Percentiles rank a stretch among this genome's conserved stretches.
Evolutionary conservation across 108 stramenopile genomes (phyloP).

Genomic region (Nitzschia sp.): DNA sequence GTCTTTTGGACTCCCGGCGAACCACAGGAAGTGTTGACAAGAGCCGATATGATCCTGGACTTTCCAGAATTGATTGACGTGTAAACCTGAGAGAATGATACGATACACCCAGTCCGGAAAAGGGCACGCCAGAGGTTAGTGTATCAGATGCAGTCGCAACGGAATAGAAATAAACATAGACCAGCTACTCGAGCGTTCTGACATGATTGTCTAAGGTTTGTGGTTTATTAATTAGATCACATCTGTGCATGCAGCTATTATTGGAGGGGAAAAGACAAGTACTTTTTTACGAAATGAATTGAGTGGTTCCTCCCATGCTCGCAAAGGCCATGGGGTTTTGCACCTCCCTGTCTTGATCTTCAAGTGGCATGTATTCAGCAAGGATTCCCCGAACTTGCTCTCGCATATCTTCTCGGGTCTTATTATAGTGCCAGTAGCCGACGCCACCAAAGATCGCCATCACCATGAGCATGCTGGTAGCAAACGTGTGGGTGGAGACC

Average conservation of each 20-base stretch:
- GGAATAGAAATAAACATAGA: no score
- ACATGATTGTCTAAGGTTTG: no score
- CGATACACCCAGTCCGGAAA: no score
- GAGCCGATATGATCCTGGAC: constrained; percentile 68
- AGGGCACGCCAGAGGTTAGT: no score
- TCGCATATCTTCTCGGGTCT: constrained; percentile 83
- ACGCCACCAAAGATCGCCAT: constrained; percentile 55
- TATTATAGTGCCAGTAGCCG: constrained; percentile 80
- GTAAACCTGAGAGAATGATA: no score
- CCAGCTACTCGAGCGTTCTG: no score
- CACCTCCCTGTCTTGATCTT: constrained; percentile 52
- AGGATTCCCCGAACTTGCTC: constrained; percentile 92
- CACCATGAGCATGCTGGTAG: constrained; percentile 32
- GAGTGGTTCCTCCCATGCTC: not conserved
- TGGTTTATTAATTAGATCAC: no score
- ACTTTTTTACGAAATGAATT: constrained; percentile 4
- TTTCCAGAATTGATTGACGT: constrained; percentile 86
- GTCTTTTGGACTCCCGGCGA: constrained; percentile 87
- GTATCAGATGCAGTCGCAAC: no score
- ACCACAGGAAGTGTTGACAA: constrained; percentile 60
- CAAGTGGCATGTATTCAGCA: constrained; percentile 95
- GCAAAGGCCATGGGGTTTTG: constrained; percentile 13
- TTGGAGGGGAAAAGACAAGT: no score
- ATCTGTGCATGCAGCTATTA: no score
- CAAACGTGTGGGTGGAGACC: constrained; percentile 50